Evolutionary conservation across 805 yeast genomes (phyloP).

Genomic region (Naumovozyma baii): DNA sequence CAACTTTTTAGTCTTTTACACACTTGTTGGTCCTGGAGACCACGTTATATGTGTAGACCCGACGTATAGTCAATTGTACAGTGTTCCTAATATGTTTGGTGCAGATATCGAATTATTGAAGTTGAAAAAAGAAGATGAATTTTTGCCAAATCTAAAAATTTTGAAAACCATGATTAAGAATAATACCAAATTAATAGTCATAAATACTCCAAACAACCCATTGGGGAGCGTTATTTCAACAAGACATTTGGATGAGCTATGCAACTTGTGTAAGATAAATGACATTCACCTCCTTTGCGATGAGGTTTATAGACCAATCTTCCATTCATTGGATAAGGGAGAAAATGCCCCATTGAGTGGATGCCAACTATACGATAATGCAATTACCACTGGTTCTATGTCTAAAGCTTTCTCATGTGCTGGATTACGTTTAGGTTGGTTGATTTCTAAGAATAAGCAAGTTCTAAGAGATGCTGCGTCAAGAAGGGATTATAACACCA

Average conservation of each 20-base stretch:
- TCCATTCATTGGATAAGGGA: conserved; percentile 30
- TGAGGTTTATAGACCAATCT: conserved; percentile 47
- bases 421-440: conserved; percentile 47
- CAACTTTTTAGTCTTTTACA: conserved; percentile 38
- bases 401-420: conserved; percentile 48
- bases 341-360: conserved; percentile 31
- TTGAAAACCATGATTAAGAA: conserved; percentile 27
- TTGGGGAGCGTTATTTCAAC: conserved; percentile 30
- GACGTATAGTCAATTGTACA: conserved; percentile 40
- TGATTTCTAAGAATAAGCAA: conserved; percentile 30
- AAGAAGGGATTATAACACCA: conserved; percentile 43
- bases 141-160: conserved; percentile 30
- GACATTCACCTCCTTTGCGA: conserved; percentile 37
- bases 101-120: conserved; percentile 32
- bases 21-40: conserved; percentile 37
- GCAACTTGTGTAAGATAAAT: conserved; percentile 30
- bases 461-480: conserved; percentile 29
- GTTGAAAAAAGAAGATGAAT: conserved; percentile 30
- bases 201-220: conserved; percentile 46
- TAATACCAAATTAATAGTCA: conserved; percentile 37
- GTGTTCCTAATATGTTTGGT: conserved; percentile 41
- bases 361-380: conserved; percentile 34
- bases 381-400: conserved; percentile 41
- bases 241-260: conserved; percentile 29
- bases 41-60: conserved; percentile 42